Conservation (phyloP, 2,329 filamentous ascomycete genomes). For the Cercospora canescens region DNA sequence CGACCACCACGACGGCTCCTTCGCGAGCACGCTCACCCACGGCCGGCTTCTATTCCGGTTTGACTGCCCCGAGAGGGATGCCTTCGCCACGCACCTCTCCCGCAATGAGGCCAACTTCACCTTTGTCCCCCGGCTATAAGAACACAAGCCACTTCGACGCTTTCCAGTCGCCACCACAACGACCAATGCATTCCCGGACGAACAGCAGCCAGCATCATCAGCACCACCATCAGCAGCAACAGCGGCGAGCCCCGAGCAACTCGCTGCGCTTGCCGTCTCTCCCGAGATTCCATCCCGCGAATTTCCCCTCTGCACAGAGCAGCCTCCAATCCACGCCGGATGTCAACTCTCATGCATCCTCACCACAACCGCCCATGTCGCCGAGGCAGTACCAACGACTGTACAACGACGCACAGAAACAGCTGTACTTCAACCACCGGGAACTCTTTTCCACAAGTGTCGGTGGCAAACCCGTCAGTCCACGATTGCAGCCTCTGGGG, state of each 20-base stretch:
- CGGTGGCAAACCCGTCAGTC: slow-evolving; percentile 46
- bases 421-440: slow-evolving; percentile 51
- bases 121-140: slow-evolving; percentile 35
- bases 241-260: slow-evolving; percentile 34
- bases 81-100: slow-evolving; percentile 37
- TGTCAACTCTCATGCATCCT: slow-evolving; percentile 37
- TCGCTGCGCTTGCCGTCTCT: slow-evolving; percentile 50
- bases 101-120: slow-evolving; percentile 35
- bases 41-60: background rate
- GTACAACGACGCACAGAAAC: slow-evolving; percentile 50
- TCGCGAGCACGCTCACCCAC: background rate
- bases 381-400: slow-evolving; percentile 45
- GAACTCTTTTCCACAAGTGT: slow-evolving; percentile 37
- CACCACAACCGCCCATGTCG: slow-evolving; percentile 46
- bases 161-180: slow-evolving; percentile 34
- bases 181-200: slow-evolving; percentile 29
- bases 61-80: slow-evolving; percentile 25
- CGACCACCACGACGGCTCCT: background rate
- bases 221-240: slow-evolving; percentile 23
- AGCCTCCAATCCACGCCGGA: slow-evolving; percentile 41
- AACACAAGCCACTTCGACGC: slow-evolving; percentile 32
- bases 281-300: slow-evolving; percentile 55
- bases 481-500: slow-evolving; percentile 50
- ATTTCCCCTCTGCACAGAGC: slow-evolving; percentile 43
- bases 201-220: slow-evolving; percentile 30